phyloP scores from a whole-genome alignment of 164 flowering plant genomes.

The Kingdonia uniflora region DNA sequence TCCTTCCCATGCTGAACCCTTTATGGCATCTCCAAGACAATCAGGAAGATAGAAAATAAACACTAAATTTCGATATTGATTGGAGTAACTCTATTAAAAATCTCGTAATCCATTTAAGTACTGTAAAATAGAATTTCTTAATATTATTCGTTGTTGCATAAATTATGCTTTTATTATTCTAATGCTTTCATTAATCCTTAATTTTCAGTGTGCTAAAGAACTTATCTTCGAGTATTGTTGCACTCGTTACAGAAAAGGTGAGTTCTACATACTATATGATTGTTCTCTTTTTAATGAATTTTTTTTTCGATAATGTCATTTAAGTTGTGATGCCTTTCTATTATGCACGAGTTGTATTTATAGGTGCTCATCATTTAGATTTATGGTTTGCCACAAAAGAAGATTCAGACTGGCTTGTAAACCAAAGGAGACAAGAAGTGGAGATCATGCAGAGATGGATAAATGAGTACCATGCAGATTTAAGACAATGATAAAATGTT shows the following conservation, averaged over 20 bases:
- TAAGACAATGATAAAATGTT: background rate
- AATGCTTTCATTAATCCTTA: background rate
- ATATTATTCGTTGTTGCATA: background rate
- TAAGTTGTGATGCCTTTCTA: background rate
- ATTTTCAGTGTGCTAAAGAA: constrained; percentile 40
- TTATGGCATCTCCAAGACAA: too few species aligned
- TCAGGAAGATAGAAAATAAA: too few species aligned
- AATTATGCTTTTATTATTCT: background rate
- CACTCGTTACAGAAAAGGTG: constrained; percentile 47
- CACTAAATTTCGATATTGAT: background rate
- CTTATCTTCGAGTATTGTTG: constrained; percentile 38
- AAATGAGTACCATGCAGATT: constrained; percentile 12
- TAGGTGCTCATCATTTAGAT: constrained; percentile 55
- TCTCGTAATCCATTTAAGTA: background rate
- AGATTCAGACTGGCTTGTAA: constrained; percentile 46
- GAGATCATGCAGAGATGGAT: constrained; percentile 45
- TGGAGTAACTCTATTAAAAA: background rate
- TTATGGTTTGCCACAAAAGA: constrained; percentile 32
- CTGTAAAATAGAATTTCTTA: background rate
- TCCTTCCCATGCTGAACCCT: background rate
- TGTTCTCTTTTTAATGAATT: background rate
- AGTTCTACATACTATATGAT: background rate
- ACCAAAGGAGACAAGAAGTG: constrained; percentile 42
- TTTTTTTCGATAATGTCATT: background rate
- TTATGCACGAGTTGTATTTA: background rate